phyloP scores from a whole-genome alignment of 768 basidiomycete genomes.

The Chalciporus piperatus region DNA sequence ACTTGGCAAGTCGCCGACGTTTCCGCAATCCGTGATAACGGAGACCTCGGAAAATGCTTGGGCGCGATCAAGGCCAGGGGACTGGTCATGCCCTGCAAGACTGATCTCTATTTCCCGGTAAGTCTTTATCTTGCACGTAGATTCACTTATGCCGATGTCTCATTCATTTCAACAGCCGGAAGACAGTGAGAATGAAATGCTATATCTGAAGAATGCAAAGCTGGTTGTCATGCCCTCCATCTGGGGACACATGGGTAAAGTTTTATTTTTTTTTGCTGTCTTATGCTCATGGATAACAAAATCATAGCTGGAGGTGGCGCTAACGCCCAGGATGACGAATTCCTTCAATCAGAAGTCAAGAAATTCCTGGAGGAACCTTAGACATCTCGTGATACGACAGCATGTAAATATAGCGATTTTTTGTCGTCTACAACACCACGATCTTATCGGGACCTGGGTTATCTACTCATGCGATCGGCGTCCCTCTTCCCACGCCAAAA shows the following conservation, averaged over 20 bases:
- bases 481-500: background rate
- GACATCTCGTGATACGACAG: background rate
- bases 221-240: conserved; percentile 51
- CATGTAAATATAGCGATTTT: conserved; percentile 1
- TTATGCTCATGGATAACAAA: background rate
- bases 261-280: background rate
- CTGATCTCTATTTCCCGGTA: conserved; percentile 58
- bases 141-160: background rate
- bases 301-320: conserved; percentile 43
- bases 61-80: conserved; percentile 47
- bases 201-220: conserved; percentile 38
- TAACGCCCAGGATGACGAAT: conserved; percentile 38
- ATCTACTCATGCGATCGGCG: background rate
- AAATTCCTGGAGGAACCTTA: conserved; percentile 42
- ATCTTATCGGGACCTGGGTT: background rate
- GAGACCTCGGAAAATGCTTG: conserved; percentile 41
- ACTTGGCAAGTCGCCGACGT: conserved; percentile 52
- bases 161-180: conserved; percentile 42
- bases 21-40: conserved; percentile 41
- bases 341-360: conserved; percentile 42
- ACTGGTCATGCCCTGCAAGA: conserved; percentile 57
- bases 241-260: conserved; percentile 55
- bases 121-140: background rate
- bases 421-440: background rate
- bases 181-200: conserved; percentile 48